A percentile compares a stretch with the other conserved stretches of the same genome.
Evolutionary conservation across 139 green algal genomes (phyloP).

Genomic region (Coccomyxa sp.): DNA sequence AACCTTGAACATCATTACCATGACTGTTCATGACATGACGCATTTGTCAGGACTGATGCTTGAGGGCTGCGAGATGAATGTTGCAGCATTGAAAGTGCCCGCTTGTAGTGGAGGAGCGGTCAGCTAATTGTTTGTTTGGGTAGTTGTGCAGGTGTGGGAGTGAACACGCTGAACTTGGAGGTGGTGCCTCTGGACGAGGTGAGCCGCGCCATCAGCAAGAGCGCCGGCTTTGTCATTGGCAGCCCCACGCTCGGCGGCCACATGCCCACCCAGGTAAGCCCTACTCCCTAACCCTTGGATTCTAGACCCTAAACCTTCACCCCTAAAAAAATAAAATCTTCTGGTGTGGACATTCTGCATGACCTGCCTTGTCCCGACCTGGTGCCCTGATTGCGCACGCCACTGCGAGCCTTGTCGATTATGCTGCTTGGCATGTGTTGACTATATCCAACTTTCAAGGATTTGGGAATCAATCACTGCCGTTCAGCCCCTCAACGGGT

Average conservation of each 20-base stretch:
- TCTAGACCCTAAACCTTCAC: not conserved
- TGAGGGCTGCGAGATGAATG: not conserved
- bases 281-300: not conserved
- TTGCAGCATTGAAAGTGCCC: too few relatives aligned
- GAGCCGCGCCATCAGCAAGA: slow-evolving; percentile 40
- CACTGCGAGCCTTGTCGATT: too few relatives aligned
- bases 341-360: too few relatives aligned
- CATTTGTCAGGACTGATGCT: not conserved
- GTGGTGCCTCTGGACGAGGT: slow-evolving; percentile 61
- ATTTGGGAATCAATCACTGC: too few relatives aligned
- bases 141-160: slow-evolving; percentile 48
- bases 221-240: slow-evolving; percentile 86
- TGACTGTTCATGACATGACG: not conserved
- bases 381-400: too few relatives aligned
- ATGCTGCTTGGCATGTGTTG: too few relatives aligned
- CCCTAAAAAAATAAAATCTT: too few relatives aligned
- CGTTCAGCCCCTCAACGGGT: too few relatives aligned
- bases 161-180: slow-evolving; percentile 93
- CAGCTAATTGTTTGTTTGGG: not conserved
- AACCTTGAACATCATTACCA: not conserved
- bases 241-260: slow-evolving; percentile 91
- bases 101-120: too few relatives aligned
- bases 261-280: slow-evolving; percentile 87
- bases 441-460: too few relatives aligned
- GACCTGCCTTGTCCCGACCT: too few relatives aligned